phyloP scores from a whole-genome alignment of 768 basidiomycete genomes.

The Ephemerocybe angulata region DNA sequence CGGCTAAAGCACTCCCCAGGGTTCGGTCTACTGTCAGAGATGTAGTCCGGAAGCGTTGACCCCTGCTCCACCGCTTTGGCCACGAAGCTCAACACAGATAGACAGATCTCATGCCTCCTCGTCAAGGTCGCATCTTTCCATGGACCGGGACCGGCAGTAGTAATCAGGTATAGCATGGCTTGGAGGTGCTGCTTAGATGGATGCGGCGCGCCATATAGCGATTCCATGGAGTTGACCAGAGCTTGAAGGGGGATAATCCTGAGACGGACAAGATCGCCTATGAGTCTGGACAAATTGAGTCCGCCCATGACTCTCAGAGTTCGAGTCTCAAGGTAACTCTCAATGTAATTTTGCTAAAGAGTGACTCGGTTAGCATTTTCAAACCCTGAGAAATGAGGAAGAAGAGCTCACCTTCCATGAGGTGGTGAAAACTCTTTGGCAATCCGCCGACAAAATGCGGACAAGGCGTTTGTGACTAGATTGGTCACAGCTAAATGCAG shows the following conservation, averaged over 20 bases:
- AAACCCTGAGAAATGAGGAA: neutral
- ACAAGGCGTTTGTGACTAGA: too few relatives aligned
- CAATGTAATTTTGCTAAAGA: too few relatives aligned
- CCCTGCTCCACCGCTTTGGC: neutral
- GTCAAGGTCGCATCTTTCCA: neutral
- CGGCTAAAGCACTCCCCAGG: neutral
- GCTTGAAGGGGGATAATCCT: neutral
- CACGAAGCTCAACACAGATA: neutral
- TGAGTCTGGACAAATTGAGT: neutral
- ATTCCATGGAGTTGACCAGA: neutral
- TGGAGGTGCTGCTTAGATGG: slow-evolving; percentile 5
- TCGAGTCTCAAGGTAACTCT: too few relatives aligned
- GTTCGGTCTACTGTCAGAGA: neutral
- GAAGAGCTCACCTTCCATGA: neutral
- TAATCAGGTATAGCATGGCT: slow-evolving; percentile 2
- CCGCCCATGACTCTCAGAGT: neutral
- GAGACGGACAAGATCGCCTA: neutral
- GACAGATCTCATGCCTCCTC: neutral
- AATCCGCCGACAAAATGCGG: too few relatives aligned
- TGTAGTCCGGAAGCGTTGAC: neutral
- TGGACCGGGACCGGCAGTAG: neutral
- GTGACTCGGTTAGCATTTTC: neutral
- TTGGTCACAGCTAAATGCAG: too few relatives aligned
- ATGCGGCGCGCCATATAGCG: too few relatives aligned
- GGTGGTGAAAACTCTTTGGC: neutral